phyloP scores from a whole-genome alignment of 345 rosid genomes.

The Punica granatum region DNA sequence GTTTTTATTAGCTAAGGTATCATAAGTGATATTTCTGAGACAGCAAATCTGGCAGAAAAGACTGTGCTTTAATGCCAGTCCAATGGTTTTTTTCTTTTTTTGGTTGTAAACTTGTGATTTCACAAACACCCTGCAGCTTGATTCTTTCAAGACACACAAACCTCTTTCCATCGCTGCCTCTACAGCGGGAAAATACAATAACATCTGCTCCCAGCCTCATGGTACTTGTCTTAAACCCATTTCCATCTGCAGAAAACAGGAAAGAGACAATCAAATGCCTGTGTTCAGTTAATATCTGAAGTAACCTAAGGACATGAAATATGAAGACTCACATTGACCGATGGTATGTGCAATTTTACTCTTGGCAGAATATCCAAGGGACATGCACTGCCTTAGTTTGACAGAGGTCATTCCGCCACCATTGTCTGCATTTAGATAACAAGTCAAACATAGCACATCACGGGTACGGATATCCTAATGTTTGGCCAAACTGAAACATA shows the following conservation, averaged over 20 bases:
- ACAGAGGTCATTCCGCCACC: constrained; percentile 76
- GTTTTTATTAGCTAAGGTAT: background rate
- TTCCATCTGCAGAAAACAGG: constrained; percentile 46
- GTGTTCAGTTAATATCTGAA: background rate
- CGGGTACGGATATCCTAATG: background rate
- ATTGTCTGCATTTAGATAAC: constrained; percentile 38
- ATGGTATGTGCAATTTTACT: constrained; percentile 60
- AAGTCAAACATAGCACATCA: background rate
- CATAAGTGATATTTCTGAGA: background rate
- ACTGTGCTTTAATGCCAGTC: background rate
- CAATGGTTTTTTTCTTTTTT: background rate
- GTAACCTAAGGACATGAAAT: background rate
- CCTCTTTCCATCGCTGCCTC: constrained; percentile 37
- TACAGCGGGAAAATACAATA: constrained; percentile 59
- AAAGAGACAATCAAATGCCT: background rate
- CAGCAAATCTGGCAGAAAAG: background rate
- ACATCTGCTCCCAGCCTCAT: constrained; percentile 95
- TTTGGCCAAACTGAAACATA: background rate
- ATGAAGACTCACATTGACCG: constrained; percentile 57
- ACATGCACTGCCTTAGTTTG: constrained; percentile 71
- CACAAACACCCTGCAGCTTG: background rate
- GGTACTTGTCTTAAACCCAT: constrained; percentile 80
- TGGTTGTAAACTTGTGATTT: background rate
- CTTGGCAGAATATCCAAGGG: constrained; percentile 76
- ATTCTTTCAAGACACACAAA: constrained; percentile 16